A percentile compares a stretch with the other conserved stretches of the same genome.
phyloP scores from a whole-genome alignment of 106 monocot species.

The Amphibolis antarctica region DNA sequence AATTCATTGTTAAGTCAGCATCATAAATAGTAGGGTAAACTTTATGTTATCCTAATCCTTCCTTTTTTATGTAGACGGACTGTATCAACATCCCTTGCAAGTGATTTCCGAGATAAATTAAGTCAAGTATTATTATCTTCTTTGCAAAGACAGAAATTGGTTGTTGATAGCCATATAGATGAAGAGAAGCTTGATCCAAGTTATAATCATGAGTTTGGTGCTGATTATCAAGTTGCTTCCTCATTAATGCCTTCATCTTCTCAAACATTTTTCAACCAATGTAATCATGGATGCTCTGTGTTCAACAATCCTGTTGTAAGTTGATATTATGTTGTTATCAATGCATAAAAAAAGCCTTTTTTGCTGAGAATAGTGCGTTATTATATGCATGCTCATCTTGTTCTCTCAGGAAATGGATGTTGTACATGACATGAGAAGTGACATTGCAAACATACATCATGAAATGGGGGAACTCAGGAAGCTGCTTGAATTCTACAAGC shows the following conservation, averaged over 20 bases:
- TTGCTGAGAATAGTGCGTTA: too few relatives aligned
- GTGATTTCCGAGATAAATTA: conserved; percentile 9
- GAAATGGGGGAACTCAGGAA: conserved; percentile 14
- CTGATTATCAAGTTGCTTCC: not conserved
- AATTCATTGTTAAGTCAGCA: too few relatives aligned
- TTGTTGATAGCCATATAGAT: not conserved
- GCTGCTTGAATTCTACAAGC: conserved; percentile 5
- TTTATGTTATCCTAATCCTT: not conserved
- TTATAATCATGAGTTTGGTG: conserved; percentile 2
- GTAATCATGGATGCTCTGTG: not conserved
- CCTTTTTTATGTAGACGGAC: not conserved
- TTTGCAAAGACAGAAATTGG: not conserved
- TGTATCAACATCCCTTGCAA: conserved; percentile 5
- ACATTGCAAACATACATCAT: conserved; percentile 9
- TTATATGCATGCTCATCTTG: too few relatives aligned
- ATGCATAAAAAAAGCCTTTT: too few relatives aligned
- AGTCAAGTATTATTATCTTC: not conserved
- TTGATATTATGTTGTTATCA: not conserved
- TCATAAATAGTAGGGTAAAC: not conserved
- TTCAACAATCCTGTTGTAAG: not conserved
- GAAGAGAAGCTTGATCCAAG: not conserved
- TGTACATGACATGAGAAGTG: conserved; percentile 13
- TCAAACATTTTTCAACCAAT: not conserved
- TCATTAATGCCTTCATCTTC: conserved; percentile 1
- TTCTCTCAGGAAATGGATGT: conserved; percentile 11